These are phyloP conservation scores for Pichia sp. DNA, from an alignment of 1,139 yeast genomes.

Conservation along the genomic window DNA sequence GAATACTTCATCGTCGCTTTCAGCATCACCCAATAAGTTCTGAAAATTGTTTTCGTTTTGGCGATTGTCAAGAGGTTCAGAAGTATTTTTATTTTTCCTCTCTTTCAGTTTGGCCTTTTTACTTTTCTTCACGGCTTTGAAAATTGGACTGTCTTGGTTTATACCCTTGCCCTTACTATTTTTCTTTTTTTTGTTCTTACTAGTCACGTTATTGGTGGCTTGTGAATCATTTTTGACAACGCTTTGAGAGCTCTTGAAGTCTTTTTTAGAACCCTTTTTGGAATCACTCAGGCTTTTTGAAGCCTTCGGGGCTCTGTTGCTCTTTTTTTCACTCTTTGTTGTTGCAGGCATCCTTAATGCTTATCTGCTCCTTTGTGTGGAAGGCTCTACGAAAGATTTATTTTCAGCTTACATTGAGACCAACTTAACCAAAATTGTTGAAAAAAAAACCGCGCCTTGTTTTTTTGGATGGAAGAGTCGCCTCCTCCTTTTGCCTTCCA, in stretches of 20 bases:
- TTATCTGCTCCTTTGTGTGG: background rate
- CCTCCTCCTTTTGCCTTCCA: no score
- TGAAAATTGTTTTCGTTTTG: conserved; percentile 1
- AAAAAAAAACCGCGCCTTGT: no score
- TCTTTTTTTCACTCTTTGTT: background rate
- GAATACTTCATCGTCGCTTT: conserved; percentile 11
- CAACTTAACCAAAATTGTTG: no score
- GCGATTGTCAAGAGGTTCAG: background rate
- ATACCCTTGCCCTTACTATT: background rate
- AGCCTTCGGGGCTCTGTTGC: background rate
- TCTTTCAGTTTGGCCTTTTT: conserved; percentile 13
- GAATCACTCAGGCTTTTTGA: background rate
- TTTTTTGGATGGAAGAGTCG: no score
- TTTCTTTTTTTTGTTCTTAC: background rate
- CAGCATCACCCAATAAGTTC: background rate
- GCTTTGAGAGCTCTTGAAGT: background rate
- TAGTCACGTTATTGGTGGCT: background rate
- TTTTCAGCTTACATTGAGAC: no score
- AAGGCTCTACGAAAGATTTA: background rate
- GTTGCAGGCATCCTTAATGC: background rate
- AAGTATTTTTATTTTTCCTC: conserved; percentile 5
- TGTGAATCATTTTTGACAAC: background rate
- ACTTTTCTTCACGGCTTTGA: conserved; percentile 1
- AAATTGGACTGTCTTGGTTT: background rate
- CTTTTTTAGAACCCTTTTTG: background rate